Conservation (phyloP, 1,284 basidiomycete genomes). For the Vanrija humicola region DNA sequence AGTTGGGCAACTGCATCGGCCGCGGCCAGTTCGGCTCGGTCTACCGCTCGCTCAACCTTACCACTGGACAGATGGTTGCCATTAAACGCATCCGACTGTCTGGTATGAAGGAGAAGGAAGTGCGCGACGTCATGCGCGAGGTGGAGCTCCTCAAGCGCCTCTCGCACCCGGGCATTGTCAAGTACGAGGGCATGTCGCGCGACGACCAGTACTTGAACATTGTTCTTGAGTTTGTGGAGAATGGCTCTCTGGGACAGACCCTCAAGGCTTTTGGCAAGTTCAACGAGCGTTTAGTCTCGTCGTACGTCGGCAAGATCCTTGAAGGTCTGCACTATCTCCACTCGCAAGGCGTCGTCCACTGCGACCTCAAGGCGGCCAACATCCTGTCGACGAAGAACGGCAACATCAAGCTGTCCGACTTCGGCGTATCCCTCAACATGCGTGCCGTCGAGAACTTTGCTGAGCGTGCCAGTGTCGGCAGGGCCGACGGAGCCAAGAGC, state of each 20-base stretch:
- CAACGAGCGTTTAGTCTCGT: conserved; percentile 80
- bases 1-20: conserved; percentile 93
- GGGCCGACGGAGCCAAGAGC: conserved; percentile 7
- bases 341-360: conserved; percentile 60
- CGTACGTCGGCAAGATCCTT: conserved; percentile 87
- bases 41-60: conserved; percentile 86
- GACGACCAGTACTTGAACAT: conserved; percentile 83
- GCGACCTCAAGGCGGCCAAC: conserved; percentile 57
- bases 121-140: conserved; percentile 81
- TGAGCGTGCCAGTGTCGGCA: conserved; percentile 50
- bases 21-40: conserved; percentile 94
- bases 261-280: conserved; percentile 86
- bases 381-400: conserved; percentile 57
- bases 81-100: conserved; percentile 86
- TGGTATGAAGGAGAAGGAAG: conserved; percentile 78
- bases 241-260: conserved; percentile 85
- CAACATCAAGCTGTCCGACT: conserved; percentile 56
- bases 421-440: conserved; percentile 55
- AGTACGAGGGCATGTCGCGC: conserved; percentile 73
- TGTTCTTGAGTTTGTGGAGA: conserved; percentile 91
- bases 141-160: conserved; percentile 84
- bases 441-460: conserved; percentile 66
- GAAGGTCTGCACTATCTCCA: conserved; percentile 89
- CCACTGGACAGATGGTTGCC: conserved; percentile 89
- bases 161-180: conserved; percentile 88